Evolutionary conservation across 495 filamentous ascomycete genomes (phyloP).

Genomic region (Lasiosphaeria ovina): DNA sequence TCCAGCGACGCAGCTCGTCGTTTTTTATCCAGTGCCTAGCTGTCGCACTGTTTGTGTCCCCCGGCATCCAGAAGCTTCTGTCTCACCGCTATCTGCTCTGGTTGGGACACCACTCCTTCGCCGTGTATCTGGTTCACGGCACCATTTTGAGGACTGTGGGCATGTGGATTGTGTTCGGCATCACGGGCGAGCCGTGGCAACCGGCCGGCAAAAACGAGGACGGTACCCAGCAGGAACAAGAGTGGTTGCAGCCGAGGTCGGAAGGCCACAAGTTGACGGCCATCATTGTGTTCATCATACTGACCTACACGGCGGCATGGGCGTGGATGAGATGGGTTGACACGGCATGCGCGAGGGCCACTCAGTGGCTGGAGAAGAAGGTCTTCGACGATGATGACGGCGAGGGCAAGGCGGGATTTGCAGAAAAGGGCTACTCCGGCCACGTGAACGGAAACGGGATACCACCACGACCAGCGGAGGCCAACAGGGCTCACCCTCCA

Average conservation of each 20-base stretch:
- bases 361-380: slow-evolving; percentile 55
- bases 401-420: slow-evolving; percentile 20
- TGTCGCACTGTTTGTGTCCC: slow-evolving; percentile 56
- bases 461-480: neutral
- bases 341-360: slow-evolving; percentile 58
- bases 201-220: slow-evolving; percentile 35
- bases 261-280: slow-evolving; percentile 28
- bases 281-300: slow-evolving; percentile 37
- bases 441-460: slow-evolving; percentile 20
- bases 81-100: slow-evolving; percentile 58
- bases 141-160: slow-evolving; percentile 59
- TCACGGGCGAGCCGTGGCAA: slow-evolving; percentile 46
- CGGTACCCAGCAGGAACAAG: slow-evolving; percentile 25
- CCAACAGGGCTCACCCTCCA: neutral
- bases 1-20: slow-evolving; percentile 50
- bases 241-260: slow-evolving; percentile 40
- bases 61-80: slow-evolving; percentile 52
- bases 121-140: slow-evolving; percentile 66
- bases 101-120: slow-evolving; percentile 66
- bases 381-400: slow-evolving; percentile 54
- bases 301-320: slow-evolving; percentile 55
- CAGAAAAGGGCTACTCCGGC: slow-evolving; percentile 29
- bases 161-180: slow-evolving; percentile 63
- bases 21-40: slow-evolving; percentile 56
- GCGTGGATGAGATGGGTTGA: slow-evolving; percentile 68